Base-by-base conservation (phyloP, 2,329 filamentous ascomycete genomes). In the Monosporascus ibericus region DNA sequence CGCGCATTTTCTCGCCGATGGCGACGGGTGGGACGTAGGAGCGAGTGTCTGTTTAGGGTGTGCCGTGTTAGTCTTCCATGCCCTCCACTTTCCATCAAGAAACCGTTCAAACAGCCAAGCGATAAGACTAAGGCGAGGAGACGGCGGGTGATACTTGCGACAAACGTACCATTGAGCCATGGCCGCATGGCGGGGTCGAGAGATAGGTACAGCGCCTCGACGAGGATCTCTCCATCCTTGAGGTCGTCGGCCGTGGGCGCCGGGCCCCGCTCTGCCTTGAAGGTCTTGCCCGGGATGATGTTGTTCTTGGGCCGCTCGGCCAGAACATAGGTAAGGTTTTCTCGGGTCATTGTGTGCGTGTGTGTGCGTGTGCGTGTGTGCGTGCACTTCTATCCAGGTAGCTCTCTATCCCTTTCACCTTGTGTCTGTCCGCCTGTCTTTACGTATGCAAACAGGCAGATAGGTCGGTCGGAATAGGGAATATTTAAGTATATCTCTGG, bases 131-230 rank as follows among this genome's bases (percentile, higher is more conserved):
- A 24, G 20, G 2, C 14, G 47, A 20, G 17, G 40, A 15, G 36
- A 20, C 22, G n/a, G 36, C 6, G 18, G 25, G 24, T 6, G 9
- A 20, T 34, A 14, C 30, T 34, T 34, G 30, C 30, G 30, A 34
- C 30, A 34, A 34, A 63, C 70, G 34, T 58, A 80, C 77, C 77
- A 56, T 80, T 86, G 20, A 90, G 69, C 85, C 85, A 89, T 53
- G 82, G 82, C 60, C 87, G 79, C 86, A 89, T 89, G n/a, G 86
- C 85, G 1, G 87, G 86, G 68, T 90, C 87, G 39, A 90, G 75
- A 9, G 82, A 85, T 44, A 88, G 75, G 63, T 88, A 89, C 54
- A 86, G 68, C 1, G 68, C 66, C 66, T 82, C 78, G 44, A 82
- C 68, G 48, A 90, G 75, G 51, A 89, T 74, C 63, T 89, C 72